Evolutionary conservation across 2,329 filamentous ascomycete species (phyloP), one percentile per base, ranked within the genome.

Genomic region (Colletotrichum australisinense): DNA sequence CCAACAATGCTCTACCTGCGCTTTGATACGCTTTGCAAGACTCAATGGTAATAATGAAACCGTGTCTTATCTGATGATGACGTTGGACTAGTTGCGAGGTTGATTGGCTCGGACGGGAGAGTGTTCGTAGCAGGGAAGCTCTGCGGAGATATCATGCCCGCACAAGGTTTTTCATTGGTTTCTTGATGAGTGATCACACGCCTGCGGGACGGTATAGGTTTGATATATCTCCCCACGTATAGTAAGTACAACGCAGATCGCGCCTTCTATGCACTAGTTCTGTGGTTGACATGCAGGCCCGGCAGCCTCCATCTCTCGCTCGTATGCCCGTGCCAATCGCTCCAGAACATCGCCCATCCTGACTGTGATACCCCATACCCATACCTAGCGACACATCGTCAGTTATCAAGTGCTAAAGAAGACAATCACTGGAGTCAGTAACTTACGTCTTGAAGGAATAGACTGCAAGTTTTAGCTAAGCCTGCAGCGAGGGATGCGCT

Each of bases 281-380:
- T 56, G 26, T 28, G 22, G 26, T 56, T 16, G 53, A 56, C 3
- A 49, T n/a, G 42, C 42, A 49, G 7, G 42, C 8, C 42, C 42
- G 22, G 42, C 53, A 56, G 53, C 22, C 53, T 56, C 26, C 26
- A 56, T 56, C n/a, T 56, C 53, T 56, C 28, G 26, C 19, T 67
- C 65, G 30, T 67, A 67, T 12, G 65, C 65, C 8, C 26, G 11
- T 49, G 65, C 65, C 22, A 67, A 30, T n/a, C 35, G 28, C n/a
- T 62, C 53, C 8, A 53, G 42, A 26, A 38, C 14, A 14, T 57
- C 46, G 19, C 38, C 55, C 38, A 70, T 60, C 11, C 24, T 42
- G 6, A 59, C 53, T 7, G 55, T 59, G 53, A 70, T 70, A 19
- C 38, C 67, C 67, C 62, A 60, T 26, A 66, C 62, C 59, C 59